phyloP scores from a whole-genome alignment of 2,329 filamentous ascomycete genomes.

The Fusarium proliferatum region DNA sequence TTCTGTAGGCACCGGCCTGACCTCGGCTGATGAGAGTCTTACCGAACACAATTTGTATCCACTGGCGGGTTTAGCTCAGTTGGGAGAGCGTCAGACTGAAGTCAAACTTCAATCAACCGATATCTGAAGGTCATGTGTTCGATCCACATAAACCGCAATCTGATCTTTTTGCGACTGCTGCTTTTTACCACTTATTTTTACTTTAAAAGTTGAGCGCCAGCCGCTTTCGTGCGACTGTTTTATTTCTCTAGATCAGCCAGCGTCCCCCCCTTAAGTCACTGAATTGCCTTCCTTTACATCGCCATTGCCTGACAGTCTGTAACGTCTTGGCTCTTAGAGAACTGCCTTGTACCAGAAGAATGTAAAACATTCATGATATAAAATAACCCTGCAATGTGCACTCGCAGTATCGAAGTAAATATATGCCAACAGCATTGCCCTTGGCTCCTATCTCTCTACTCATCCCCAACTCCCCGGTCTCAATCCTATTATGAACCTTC shows the following conservation, averaged over 20 bases:
- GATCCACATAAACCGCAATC: constrained; percentile 46
- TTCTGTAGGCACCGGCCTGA: rapidly evolving
- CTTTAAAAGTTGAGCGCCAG: rapidly evolving
- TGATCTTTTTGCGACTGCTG: background rate
- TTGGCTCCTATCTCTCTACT: background rate
- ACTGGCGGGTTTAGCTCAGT: constrained; percentile 46
- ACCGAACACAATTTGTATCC: rapidly evolving
- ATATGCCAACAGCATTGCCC: rapidly evolving
- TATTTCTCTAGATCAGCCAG: background rate
- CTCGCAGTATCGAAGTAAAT: background rate
- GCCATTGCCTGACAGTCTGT: no score
- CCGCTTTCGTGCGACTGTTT: background rate
- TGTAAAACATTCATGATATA: background rate
- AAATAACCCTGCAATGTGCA: rapidly evolving
- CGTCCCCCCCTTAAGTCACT: rapidly evolving
- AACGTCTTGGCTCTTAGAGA: no score
- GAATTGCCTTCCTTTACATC: rapidly evolving
- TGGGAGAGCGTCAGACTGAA: constrained; percentile 45
- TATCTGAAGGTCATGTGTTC: constrained; percentile 49
- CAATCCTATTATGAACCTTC: rapidly evolving
- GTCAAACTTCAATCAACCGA: constrained; percentile 36
- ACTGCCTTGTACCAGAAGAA: background rate
- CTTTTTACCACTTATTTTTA: background rate
- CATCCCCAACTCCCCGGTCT: background rate
- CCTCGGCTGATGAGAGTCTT: rapidly evolving